Base-by-base conservation (phyloP, 148 eudicot genomes). In the Euryodendron excelsum region DNA sequence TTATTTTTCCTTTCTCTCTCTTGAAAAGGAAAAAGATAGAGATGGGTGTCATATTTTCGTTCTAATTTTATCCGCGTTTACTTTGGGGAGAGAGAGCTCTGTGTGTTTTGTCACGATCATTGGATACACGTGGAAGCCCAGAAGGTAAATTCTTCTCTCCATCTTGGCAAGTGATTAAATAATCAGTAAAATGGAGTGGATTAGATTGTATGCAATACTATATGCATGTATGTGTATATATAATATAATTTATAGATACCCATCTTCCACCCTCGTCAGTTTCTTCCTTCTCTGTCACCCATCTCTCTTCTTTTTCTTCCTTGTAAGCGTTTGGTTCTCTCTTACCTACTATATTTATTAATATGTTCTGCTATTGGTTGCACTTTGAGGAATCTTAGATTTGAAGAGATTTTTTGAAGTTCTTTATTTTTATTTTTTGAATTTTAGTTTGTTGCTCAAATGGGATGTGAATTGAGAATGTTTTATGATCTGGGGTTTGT, bases 221-320 rank as follows among this genome's bases (percentile, higher is more conserved):
- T 69, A 25, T 66, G 25, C 66, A 21, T 36, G 5, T 61, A 3
- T 59, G 31, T 71, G 27, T 61, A 30, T 74, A 74, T 74, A 84
- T 78, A 62, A 53, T 69, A 23, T 33, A 23, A 13, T 72, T 41
- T 62, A 47, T 78, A 83, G 79, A 80, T 75, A 83, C 79, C 89
- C 90, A 84, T 83, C 89, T 88, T 78, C 88, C 72, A 84, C 74
- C 74, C 82, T 82, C 59, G 63, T 77, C 88, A 50, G 41, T 77
- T 83, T 84, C 73, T 39, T 76, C 81, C 82, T 61, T 68, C 84
- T 78, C 82, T 83, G 80, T 74, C 89, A 77, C 78, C 78, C 56
- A 56, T 79, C 84, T 56, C 77, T 79, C 21, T 80, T 48, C 73
- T n/a, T n/a, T n/a, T n/a, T n/a, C n/a, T 65, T 72, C 55, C 69